Evolutionary conservation across 2,329 filamentous ascomycete species (phyloP).

Genomic region (Cladosporium phlei): DNA sequence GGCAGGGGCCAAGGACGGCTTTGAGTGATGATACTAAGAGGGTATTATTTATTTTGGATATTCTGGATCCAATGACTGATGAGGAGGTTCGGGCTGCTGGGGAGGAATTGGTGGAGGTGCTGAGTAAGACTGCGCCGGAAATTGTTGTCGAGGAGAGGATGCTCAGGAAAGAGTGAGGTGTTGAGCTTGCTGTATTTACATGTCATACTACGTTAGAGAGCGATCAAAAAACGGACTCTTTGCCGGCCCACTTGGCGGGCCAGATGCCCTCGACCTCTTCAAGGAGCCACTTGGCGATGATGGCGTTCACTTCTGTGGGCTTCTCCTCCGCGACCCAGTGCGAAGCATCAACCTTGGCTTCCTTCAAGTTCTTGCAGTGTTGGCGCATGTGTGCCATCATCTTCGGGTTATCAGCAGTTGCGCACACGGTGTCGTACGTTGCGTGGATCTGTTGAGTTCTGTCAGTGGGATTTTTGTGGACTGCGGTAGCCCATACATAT

Average conservation of each 20-base stretch:
- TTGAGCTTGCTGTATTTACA: too few relatives aligned
- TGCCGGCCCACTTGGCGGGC: slow-evolving; percentile 19
- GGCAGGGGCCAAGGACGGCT: slow-evolving; percentile 35
- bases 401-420: slow-evolving; percentile 28
- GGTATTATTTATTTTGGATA: slow-evolving; percentile 36
- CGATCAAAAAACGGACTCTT: background rate
- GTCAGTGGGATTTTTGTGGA: too few relatives aligned
- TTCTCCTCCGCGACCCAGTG: slow-evolving; percentile 28
- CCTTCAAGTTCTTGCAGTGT: slow-evolving; percentile 10
- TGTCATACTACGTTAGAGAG: too few relatives aligned
- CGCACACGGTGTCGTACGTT: slow-evolving; percentile 37
- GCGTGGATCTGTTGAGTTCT: slow-evolving; percentile 30
- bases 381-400: slow-evolving; percentile 16
- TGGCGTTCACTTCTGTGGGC: slow-evolving; percentile 22
- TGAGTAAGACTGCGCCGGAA: slow-evolving; percentile 20
- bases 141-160: slow-evolving; percentile 14
- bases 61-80: slow-evolving; percentile 24
- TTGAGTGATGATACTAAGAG: slow-evolving; percentile 32
- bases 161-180: background rate
- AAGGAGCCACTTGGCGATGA: slow-evolving; percentile 25
- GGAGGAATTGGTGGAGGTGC: slow-evolving; percentile 24
- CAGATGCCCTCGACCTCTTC: slow-evolving; percentile 19
- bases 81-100: slow-evolving; percentile 25
- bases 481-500: too few relatives aligned
- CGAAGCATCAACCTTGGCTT: slow-evolving; percentile 19